Percentiles rank a stretch among this genome's conserved stretches.
phyloP scores from a whole-genome alignment of 2,329 filamentous ascomycete genomes.

The Thielaviopsis musarum region DNA sequence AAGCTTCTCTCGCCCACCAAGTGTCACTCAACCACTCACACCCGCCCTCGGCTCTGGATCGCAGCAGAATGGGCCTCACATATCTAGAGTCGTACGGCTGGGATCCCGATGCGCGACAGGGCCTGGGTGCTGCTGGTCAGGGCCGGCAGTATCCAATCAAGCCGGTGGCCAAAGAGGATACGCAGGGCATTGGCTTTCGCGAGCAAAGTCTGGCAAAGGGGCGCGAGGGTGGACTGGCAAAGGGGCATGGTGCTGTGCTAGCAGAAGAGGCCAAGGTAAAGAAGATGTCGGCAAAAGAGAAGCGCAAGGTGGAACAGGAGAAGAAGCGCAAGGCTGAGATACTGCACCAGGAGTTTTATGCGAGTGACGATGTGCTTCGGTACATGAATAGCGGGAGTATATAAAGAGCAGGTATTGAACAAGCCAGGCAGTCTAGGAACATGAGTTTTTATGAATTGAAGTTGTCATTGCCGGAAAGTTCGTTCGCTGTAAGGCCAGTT shows the following conservation, averaged over 20 bases:
- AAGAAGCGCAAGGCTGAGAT: slow-evolving; percentile 46
- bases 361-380: slow-evolving; percentile 55
- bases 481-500: no score
- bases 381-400: slow-evolving; percentile 34
- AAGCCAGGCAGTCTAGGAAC: no score
- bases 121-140: slow-evolving; percentile 53
- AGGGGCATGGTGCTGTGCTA: slow-evolving; percentile 18
- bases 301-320: slow-evolving; percentile 42
- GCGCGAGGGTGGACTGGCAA: slow-evolving; percentile 12
- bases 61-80: slow-evolving; percentile 50
- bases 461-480: no score
- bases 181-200: slow-evolving; percentile 49
- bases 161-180: slow-evolving; percentile 53
- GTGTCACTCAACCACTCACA: slow-evolving; percentile 51
- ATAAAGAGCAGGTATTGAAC: background rate
- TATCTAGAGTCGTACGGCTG: slow-evolving; percentile 53
- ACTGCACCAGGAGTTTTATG: slow-evolving; percentile 56
- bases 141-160: slow-evolving; percentile 67
- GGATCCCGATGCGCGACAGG: slow-evolving; percentile 55
- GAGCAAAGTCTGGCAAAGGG: slow-evolving; percentile 24
- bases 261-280: slow-evolving; percentile 21
- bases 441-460: background rate
- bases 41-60: slow-evolving; percentile 54
- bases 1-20: slow-evolving; percentile 53
- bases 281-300: slow-evolving; percentile 51